A percentile compares a stretch with the other conserved stretches of the same genome.
Evolutionary conservation across 2,329 filamentous ascomycete genomes (phyloP).

Genomic region (Mariannaea sp.): DNA sequence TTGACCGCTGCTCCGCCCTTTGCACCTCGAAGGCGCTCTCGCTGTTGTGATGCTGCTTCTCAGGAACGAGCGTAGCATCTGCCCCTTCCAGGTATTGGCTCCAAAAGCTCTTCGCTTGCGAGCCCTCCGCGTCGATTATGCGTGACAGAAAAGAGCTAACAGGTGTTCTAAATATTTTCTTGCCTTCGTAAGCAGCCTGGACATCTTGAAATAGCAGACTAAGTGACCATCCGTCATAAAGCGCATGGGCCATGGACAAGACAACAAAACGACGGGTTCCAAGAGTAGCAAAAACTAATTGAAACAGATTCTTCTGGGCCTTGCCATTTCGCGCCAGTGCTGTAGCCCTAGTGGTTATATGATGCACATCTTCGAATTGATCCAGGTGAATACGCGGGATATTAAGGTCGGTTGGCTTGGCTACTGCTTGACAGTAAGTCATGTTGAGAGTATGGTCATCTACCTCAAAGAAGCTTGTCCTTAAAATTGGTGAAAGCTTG

Average conservation of each 20-base stretch:
- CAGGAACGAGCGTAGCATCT: slow-evolving; percentile 42
- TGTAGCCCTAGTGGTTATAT: slow-evolving; percentile 45
- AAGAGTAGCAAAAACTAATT: slow-evolving; percentile 50
- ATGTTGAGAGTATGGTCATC: slow-evolving; percentile 61
- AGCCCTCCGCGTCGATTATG: slow-evolving; percentile 25
- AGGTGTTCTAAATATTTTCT: slow-evolving; percentile 48
- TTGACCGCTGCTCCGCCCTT: slow-evolving; percentile 24
- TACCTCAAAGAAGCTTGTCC: slow-evolving; percentile 73
- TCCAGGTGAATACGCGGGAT: slow-evolving; percentile 35
- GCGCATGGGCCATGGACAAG: slow-evolving; percentile 80
- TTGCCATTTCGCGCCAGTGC: slow-evolving; percentile 42
- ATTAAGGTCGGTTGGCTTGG: slow-evolving; percentile 28
- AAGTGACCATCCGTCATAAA: slow-evolving; percentile 91
- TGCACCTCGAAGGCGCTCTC: slow-evolving; percentile 2
- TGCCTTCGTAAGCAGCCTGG: slow-evolving; percentile 62
- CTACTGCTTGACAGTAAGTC: slow-evolving; percentile 56
- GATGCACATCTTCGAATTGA: slow-evolving; percentile 41
- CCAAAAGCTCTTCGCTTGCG: slow-evolving; percentile 66
- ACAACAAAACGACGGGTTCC: slow-evolving; percentile 51
- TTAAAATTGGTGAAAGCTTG: slow-evolving; percentile 68
- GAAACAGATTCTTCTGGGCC: slow-evolving; percentile 51
- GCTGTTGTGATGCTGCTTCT: not conserved
- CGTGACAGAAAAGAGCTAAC: slow-evolving; percentile 57
- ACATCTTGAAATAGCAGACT: slow-evolving; percentile 74
- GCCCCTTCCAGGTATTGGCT: slow-evolving; percentile 63